phyloP scores from a whole-genome alignment of 371 early-diverging fungal genomes.

The Blakeslea trispora region DNA sequence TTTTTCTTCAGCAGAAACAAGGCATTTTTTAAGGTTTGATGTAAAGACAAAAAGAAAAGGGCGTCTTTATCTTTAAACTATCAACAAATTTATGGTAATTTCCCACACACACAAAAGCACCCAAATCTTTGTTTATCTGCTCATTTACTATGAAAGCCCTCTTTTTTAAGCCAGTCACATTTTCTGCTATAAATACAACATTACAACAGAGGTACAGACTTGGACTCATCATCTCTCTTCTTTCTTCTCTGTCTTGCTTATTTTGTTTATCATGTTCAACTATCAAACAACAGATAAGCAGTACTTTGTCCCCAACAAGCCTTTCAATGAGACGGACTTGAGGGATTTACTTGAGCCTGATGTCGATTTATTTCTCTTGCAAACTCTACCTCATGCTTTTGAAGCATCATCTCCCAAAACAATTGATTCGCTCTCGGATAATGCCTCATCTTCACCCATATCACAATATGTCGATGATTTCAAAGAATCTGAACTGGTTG shows the following conservation, averaged over 20 bases:
- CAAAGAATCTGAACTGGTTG: background rate
- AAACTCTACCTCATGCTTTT: slow-evolving; percentile 5
- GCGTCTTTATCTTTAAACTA: background rate
- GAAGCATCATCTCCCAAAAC: slow-evolving; percentile 3
- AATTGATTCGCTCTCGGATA: slow-evolving; percentile 4
- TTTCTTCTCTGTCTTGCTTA: background rate
- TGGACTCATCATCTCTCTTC: background rate
- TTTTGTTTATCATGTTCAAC: background rate
- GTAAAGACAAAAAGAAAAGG: background rate
- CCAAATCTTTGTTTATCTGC: background rate
- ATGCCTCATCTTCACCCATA: slow-evolving; percentile 3
- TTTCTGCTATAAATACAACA: background rate
- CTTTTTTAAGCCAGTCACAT: background rate
- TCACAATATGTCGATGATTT: background rate
- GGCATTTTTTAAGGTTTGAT: background rate
- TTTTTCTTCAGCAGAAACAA: background rate
- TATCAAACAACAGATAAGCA: background rate
- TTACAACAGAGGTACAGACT: background rate
- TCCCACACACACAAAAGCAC: background rate
- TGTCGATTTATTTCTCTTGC: slow-evolving; percentile 6
- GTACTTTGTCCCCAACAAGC: background rate
- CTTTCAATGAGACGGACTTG: slow-evolving; percentile 8
- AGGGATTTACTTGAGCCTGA: slow-evolving; percentile 1
- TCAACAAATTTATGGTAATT: background rate
- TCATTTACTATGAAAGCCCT: background rate